Percentiles rank a stretch among this genome's conserved stretches.
Evolutionary conservation across 2,329 filamentous ascomycete species (phyloP).

Genomic region (Diaporthe citri): DNA sequence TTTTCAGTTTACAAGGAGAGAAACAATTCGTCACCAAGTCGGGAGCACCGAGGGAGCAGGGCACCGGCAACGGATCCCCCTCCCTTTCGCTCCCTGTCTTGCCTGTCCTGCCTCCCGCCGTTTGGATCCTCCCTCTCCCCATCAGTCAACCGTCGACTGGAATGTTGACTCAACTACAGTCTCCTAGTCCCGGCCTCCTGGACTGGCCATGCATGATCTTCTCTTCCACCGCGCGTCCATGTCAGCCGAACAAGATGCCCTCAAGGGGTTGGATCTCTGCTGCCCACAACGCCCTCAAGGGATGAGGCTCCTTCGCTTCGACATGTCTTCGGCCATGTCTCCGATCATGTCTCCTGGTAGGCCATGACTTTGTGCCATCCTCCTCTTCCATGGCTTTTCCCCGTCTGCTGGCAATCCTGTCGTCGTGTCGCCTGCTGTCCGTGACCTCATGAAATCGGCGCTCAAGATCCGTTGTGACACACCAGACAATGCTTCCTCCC

Average conservation of each 20-base stretch:
- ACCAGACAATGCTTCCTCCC: slow-evolving; percentile 36
- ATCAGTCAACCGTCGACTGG: slow-evolving; percentile 36
- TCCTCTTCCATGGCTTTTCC: slow-evolving; percentile 15
- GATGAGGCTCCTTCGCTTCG: slow-evolving; percentile 17
- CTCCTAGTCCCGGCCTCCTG: slow-evolving; percentile 26
- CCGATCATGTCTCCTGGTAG: slow-evolving; percentile 33
- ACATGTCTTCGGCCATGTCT: slow-evolving; percentile 21
- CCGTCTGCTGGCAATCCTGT: slow-evolving; percentile 6
- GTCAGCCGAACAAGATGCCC: slow-evolving; percentile 26
- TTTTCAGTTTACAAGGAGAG: not conserved
- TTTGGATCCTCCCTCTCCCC: slow-evolving; percentile 3
- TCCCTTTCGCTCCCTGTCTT: not conserved
- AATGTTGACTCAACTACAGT: slow-evolving; percentile 40
- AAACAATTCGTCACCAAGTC: too few relatives aligned
- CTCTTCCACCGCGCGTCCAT: not conserved
- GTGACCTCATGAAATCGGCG: slow-evolving; percentile 24
- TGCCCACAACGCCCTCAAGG: slow-evolving; percentile 9
- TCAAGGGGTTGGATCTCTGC: slow-evolving; percentile 37
- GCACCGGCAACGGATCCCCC: not conserved
- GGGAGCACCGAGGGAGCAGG: slow-evolving; percentile 1
- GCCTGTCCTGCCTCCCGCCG: not conserved
- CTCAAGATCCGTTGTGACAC: slow-evolving; percentile 32
- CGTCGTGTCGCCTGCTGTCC: slow-evolving; percentile 11
- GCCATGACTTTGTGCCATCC: slow-evolving; percentile 28
- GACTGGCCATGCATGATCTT: not conserved